Evolutionary conservation across 208 protist genomes (phyloP), one percentile per base, ranked within the genome.

Genomic region (Leishmania lainsoni): DNA sequence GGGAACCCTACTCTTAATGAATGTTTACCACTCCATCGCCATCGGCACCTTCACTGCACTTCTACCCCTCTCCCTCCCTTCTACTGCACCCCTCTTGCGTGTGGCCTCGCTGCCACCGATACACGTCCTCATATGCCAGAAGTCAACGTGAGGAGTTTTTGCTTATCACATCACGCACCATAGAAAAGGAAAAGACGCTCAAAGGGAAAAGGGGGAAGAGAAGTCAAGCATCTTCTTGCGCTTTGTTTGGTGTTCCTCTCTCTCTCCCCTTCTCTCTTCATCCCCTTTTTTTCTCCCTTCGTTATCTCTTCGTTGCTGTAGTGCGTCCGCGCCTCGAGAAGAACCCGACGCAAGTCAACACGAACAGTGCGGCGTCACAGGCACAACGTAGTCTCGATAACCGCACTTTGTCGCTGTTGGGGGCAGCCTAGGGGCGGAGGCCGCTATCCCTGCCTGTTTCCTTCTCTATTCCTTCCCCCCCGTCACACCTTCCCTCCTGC

Each of bases 391-490:
- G 69, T 29, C 10, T 54, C 5, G 66, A 48, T 73, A n/a, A 20
- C 48, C 48, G 10, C 17, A 45, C 45, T 17, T 29, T 70, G 35
- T 51, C 52, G 22, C 35, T 52, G 39, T 16, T 8, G 45, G 8
- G 32, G 45, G 45, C 32, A 51, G 48, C 69, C 10, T 73, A 73
- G 39, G 45, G 69, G 39, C 20, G 26, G 69, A 32, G 32, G 14
- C 1, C 56, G 10, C 29, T 26, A 35, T 42, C 32, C 39, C 63
- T 81, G 42, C 49, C 12, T 81, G 63, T 59, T 75, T 81, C 26
- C 61, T 75, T 59, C 70, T 45, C 35, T 49, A 45, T n/a, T 70
- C 39, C 35, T n/a, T 56, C 52, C 77, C 54, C 59, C 73, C 8
- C 22, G 26, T n/a, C 17, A 59, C 45, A 1, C 1, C 0, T 39